These are phyloP conservation scores for Clonostachys rhizophaga DNA, from an alignment of 2,329 filamentous ascomycete genomes.

Conservation along the genomic window DNA sequence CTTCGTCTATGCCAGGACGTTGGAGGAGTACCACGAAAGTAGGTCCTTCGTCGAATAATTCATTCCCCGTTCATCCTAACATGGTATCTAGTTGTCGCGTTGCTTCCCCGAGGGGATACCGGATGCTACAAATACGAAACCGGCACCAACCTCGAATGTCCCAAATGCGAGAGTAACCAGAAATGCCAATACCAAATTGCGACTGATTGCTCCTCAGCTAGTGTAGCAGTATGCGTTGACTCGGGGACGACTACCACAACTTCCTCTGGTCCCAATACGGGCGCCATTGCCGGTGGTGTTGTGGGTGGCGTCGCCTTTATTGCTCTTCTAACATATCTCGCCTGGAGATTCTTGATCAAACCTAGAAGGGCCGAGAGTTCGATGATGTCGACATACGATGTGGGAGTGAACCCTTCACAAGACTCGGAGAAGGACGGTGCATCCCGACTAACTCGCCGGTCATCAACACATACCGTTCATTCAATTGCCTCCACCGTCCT, in stretches of 20 bases:
- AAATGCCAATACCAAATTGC: constrained; percentile 41
- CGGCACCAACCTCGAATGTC: constrained; percentile 34
- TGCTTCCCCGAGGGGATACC: constrained; percentile 32
- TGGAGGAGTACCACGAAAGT: constrained; percentile 23
- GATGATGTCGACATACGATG: constrained; percentile 48
- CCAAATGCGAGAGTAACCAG: constrained; percentile 32
- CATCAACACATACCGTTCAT: constrained; percentile 79
- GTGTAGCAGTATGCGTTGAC: constrained; percentile 32
- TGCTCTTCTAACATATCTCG: constrained; percentile 68
- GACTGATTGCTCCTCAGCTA: constrained; percentile 37
- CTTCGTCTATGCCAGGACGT: constrained; percentile 11
- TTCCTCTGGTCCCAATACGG: constrained; percentile 56
- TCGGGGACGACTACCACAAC: too few relatives aligned
- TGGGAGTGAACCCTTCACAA: constrained; percentile 28
- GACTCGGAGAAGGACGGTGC: constrained; percentile 40
- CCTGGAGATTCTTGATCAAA: constrained; percentile 88
- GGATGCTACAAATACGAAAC: constrained; percentile 29
- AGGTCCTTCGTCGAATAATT: constrained; percentile 5
- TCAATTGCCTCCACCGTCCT: constrained; percentile 95
- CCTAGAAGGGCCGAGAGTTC: constrained; percentile 61
- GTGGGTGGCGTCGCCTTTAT: constrained; percentile 77
- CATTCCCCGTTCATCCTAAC: not conserved
- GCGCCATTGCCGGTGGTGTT: constrained; percentile 88
- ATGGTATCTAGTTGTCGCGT: constrained; percentile 15
- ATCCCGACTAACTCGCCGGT: constrained; percentile 45